A percentile compares a stretch with the other conserved stretches of the same genome.
Evolutionary conservation across 2,329 filamentous ascomycete species (phyloP).

Genomic region (Trichoderma afroharzianum): DNA sequence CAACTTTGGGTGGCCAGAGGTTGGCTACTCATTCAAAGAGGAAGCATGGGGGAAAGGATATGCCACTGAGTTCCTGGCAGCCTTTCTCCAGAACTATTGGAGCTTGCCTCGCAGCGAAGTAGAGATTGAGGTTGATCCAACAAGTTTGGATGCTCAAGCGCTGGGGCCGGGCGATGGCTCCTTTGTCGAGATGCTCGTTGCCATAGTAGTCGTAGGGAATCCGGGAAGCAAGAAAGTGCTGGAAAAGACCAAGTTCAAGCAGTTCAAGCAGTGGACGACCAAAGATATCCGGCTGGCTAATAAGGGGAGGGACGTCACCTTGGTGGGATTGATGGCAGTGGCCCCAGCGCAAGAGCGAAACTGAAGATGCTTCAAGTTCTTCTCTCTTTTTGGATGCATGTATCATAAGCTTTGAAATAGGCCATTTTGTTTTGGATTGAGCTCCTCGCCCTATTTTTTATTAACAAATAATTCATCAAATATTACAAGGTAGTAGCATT

Average conservation of each 20-base stretch:
- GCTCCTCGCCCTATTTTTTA: too few species aligned
- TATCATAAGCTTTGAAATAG: not conserved
- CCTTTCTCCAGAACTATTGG: constrained; percentile 40
- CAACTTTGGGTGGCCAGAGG: constrained; percentile 46
- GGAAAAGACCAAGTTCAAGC: not conserved
- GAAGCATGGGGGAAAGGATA: constrained; percentile 48
- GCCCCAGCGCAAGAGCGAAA: not conserved
- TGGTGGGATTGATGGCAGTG: not conserved
- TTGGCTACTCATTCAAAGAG: constrained; percentile 50
- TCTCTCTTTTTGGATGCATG: not conserved
- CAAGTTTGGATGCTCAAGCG: constrained; percentile 24
- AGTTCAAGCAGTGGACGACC: not conserved
- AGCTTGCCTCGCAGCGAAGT: constrained; percentile 38
- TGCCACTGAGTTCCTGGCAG: constrained; percentile 48
- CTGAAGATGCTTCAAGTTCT: not conserved
- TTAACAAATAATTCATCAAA: too few species aligned
- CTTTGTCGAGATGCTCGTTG: not conserved
- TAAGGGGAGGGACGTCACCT: not conserved
- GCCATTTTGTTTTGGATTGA: not conserved
- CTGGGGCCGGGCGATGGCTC: not conserved
- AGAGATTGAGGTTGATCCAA: constrained; percentile 35
- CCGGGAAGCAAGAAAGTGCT: not conserved
- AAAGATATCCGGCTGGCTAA: not conserved
- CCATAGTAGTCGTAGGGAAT: not conserved
- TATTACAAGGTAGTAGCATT: not conserved